Evolutionary conservation across 2,329 filamentous ascomycete genomes (phyloP), one percentile per base, ranked within the genome.

Genomic region (Grosmannia clavigera): DNA sequence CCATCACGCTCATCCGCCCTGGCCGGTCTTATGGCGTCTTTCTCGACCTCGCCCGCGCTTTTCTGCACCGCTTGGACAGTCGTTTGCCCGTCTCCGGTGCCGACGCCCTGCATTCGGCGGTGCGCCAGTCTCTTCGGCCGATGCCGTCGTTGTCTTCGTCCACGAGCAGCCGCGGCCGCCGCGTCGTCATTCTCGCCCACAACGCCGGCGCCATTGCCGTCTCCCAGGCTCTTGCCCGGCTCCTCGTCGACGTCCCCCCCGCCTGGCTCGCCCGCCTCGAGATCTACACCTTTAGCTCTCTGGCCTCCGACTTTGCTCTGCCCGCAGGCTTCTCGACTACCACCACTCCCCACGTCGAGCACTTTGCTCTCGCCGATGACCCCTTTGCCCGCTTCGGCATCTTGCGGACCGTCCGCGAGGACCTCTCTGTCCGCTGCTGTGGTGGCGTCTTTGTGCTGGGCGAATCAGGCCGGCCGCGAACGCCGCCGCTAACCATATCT

Each of bases 1-100:
- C 72, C 55, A 74, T 83, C 63, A 78, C 74, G 52, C 78, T 77
- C 67, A 77, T 81, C 54, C 76, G 80, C 62, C 71, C 74, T 61
- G 57, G 55, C 1, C 72, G 73, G 35, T 75, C 80, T 11, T 74
- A 78, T 35, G 81, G 82, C 62, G 72, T 79, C 2, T 73, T 79
- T 43, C 77, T 82, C 65, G 81, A 83, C 66, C 68, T 81, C 29
- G 64, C 80, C 51, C 70, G 64, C 22, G 61, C 67, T n/a, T 64
- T 73, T 3, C 70, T 70, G 59, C 68, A 71, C 5, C 71, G 67
- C 22, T 59, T 69, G 10, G 59, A 73, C 22, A 51, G 55, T 16
- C 46, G 48, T 1, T 38, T 59, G 2, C 68, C 71, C 3, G 70
- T 66, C 1, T 64, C 64, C 11, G 64, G 66, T 10, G 68, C 69